phyloP scores from a whole-genome alignment of 352 stramenopile genomes.

The Thraustochytrium sp. region DNA sequence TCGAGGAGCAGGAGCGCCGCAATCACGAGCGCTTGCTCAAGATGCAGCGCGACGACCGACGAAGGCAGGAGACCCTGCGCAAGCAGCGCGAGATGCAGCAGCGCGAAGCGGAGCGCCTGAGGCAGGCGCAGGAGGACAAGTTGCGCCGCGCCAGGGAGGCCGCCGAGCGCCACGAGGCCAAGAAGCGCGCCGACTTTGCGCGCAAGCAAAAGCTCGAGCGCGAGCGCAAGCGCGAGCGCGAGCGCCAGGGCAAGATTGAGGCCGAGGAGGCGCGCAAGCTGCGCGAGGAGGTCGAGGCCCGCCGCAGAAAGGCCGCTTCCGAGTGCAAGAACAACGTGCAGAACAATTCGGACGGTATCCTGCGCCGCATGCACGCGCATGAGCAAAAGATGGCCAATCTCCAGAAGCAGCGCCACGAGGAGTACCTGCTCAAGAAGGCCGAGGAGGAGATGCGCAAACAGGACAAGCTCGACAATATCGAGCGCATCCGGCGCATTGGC shows the following conservation, averaged over 20 bases:
- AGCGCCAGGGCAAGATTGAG: not conserved
- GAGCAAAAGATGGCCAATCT: slow-evolving; percentile 17
- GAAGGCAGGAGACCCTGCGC: not conserved
- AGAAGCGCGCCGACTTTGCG: not conserved
- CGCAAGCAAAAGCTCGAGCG: slow-evolving; percentile 15
- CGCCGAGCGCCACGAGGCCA: not conserved
- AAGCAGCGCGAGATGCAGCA: slow-evolving; percentile 10
- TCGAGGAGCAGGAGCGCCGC: slow-evolving; percentile 16
- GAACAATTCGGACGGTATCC: slow-evolving; percentile 13
- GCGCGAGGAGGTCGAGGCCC: not conserved
- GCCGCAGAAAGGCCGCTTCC: not conserved
- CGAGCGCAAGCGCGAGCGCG: not conserved
- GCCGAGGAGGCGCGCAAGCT: not conserved
- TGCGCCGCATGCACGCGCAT: not conserved
- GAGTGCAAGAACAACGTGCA: slow-evolving; percentile 18
- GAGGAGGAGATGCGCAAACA: slow-evolving; percentile 30
- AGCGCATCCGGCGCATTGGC: slow-evolving; percentile 18
- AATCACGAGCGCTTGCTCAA: slow-evolving; percentile 1
- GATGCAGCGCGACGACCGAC: slow-evolving; percentile 4
- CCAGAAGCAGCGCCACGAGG: not conserved
- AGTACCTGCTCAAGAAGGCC: not conserved
- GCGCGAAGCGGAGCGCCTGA: not conserved
- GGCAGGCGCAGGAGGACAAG: slow-evolving; percentile 16
- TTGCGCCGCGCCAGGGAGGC: not conserved
- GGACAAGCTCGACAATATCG: slow-evolving; percentile 42